Conservation (phyloP, 495 filamentous ascomycete species). For the Letharia lupina region DNA sequence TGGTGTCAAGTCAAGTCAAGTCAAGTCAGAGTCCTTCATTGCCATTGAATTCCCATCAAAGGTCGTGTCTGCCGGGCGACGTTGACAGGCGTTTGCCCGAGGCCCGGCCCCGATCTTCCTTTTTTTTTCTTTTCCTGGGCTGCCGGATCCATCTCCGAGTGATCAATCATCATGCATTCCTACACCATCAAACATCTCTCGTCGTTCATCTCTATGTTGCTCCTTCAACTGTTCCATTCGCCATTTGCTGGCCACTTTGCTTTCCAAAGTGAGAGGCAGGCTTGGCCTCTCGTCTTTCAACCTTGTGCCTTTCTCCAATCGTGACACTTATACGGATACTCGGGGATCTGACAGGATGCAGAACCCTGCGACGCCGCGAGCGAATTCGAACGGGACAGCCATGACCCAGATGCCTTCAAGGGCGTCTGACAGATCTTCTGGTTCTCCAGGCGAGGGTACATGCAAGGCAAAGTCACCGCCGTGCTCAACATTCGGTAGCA, state of each 20-base stretch:
- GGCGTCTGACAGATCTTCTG: neutral
- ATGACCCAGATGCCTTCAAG: neutral
- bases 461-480: conserved; percentile 8
- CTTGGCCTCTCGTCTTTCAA: neutral
- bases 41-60: no score
- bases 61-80: no score
- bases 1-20: no score
- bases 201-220: neutral
- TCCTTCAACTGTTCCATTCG: neutral
- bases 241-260: conserved; percentile 2
- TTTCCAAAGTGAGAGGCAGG: neutral
- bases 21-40: neutral
- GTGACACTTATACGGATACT: neutral
- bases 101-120: no score
- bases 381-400: neutral
- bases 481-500: conserved; percentile 24
- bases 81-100: no score
- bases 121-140: no score
- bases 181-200: neutral
- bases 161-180: neutral
- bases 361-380: neutral
- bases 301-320: neutral
- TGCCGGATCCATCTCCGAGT: no score
- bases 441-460: neutral
- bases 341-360: neutral